Conservation (phyloP, 2,329 filamentous ascomycete genomes). For the Alternaria brassicae region DNA sequence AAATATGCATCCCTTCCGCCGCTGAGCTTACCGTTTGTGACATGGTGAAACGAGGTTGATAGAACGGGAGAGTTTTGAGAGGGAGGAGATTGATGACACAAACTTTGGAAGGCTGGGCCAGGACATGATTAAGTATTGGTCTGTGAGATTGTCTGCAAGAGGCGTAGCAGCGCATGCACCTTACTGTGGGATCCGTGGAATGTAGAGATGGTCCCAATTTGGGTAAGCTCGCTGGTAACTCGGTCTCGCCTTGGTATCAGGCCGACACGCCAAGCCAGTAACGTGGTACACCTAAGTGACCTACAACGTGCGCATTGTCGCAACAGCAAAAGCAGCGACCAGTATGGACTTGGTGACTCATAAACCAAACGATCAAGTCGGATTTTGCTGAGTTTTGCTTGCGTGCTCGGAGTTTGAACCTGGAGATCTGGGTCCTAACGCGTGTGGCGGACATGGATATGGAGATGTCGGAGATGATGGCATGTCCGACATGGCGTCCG, state of each 20-base stretch:
- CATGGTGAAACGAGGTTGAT: constrained; percentile 9
- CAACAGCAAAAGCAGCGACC: not conserved
- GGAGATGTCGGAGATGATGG: constrained; percentile 1
- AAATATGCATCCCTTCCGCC: constrained; percentile 49
- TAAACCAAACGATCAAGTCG: not conserved
- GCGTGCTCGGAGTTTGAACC: not conserved
- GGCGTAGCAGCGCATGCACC: not conserved
- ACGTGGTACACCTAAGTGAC: not conserved
- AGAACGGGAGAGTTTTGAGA: not conserved
- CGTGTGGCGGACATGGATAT: not conserved
- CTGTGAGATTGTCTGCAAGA: not conserved
- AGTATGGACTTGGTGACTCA: not conserved
- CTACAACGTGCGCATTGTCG: not conserved
- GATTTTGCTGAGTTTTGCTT: not conserved
- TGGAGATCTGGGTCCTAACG: not conserved
- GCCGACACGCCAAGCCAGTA: constrained; percentile 3
- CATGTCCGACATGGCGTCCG: not conserved
- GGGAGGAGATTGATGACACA: not conserved
- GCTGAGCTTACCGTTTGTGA: constrained; percentile 19
- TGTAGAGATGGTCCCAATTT: not conserved
- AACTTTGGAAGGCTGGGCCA: not conserved
- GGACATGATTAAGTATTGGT: not conserved
- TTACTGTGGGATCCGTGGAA: not conserved
- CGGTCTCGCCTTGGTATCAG: constrained; percentile 3
- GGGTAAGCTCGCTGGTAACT: not conserved